These are phyloP conservation scores for Didymella arachidicola DNA, from an alignment of 2,329 filamentous ascomycete genomes.

Conservation along the genomic window DNA sequence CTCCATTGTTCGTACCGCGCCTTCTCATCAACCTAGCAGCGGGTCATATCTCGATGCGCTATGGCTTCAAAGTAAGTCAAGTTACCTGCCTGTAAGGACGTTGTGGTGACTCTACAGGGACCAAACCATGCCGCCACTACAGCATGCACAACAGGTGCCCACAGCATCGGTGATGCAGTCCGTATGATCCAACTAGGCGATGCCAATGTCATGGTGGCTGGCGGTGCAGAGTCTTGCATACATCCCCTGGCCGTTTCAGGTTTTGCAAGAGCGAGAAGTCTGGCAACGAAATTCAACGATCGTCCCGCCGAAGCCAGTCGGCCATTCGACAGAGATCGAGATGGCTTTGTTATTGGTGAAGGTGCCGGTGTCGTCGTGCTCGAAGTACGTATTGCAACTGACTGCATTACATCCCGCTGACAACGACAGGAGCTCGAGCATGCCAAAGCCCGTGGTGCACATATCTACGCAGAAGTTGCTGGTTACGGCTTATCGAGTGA, in stretches of 20 bases:
- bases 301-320: slow-evolving; percentile 75
- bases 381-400: slow-evolving; percentile 61
- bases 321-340: slow-evolving; percentile 81
- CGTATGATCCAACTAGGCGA: slow-evolving; percentile 91
- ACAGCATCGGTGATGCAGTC: slow-evolving; percentile 93
- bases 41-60: slow-evolving; percentile 91
- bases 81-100: not conserved
- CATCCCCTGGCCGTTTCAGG: slow-evolving; percentile 92
- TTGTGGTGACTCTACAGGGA: slow-evolving; percentile 59
- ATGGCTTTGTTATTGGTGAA: slow-evolving; percentile 92
- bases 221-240: slow-evolving; percentile 92
- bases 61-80: slow-evolving; percentile 71
- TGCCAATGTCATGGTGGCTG: slow-evolving; percentile 95
- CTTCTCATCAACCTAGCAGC: slow-evolving; percentile 94
- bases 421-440: slow-evolving; percentile 75
- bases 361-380: slow-evolving; percentile 87
- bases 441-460: slow-evolving; percentile 77
- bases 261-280: slow-evolving; percentile 85
- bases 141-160: slow-evolving; percentile 94
- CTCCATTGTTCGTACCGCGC: slow-evolving; percentile 90
- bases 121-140: slow-evolving; percentile 94
- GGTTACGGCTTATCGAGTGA: slow-evolving; percentile 93
- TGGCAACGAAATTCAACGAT: slow-evolving; percentile 83
- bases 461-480: slow-evolving; percentile 85
- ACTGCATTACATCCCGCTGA: slow-evolving; percentile 10